These are phyloP conservation scores for Flaveria linearis DNA, from an alignment of 129 eudicot genomes.

Conservation along the genomic window DNA sequence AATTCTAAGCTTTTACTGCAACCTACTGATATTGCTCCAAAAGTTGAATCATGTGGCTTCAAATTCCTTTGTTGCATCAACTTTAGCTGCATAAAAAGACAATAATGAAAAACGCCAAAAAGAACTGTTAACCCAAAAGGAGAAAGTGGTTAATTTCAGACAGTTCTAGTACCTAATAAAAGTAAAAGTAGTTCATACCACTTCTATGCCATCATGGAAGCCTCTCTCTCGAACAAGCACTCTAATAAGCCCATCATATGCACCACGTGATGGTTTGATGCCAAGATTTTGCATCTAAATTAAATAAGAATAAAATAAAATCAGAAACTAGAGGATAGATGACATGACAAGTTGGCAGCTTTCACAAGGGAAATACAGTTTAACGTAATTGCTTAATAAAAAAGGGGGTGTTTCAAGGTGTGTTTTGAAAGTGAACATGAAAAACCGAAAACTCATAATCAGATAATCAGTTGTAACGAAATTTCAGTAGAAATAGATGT, in stretches of 20 bases:
- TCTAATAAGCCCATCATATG: slow-evolving; percentile 67
- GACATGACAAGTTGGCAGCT: neutral
- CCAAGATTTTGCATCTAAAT: slow-evolving; percentile 91
- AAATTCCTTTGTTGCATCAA: slow-evolving; percentile 60
- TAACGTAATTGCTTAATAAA: neutral
- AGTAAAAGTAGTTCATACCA: slow-evolving; percentile 42
- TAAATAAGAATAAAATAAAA: slow-evolving; percentile 9
- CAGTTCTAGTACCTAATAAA: neutral
- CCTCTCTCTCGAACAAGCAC: slow-evolving; percentile 50
- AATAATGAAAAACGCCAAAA: neutral
- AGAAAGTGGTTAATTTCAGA: slow-evolving; percentile 3
- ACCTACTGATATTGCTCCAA: slow-evolving; percentile 57
- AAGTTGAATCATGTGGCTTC: slow-evolving; percentile 70
- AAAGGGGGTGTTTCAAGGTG: neutral
- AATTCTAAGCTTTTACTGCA: slow-evolving; percentile 68
- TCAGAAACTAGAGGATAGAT: neutral
- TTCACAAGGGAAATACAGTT: neutral
- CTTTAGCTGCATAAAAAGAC: slow-evolving; percentile 53
- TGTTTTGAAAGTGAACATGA: neutral
- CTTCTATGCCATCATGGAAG: slow-evolving; percentile 55
- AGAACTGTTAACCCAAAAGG: neutral
- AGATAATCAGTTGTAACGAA: neutral
- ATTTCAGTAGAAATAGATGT: neutral
- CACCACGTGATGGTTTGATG: slow-evolving; percentile 59
- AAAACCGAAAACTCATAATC: neutral